A percentile compares a stretch with the other conserved stretches of the same genome.
Conservation (phyloP, 371 early-diverging fungal genomes). For the Rhizopus sp. region DNA sequence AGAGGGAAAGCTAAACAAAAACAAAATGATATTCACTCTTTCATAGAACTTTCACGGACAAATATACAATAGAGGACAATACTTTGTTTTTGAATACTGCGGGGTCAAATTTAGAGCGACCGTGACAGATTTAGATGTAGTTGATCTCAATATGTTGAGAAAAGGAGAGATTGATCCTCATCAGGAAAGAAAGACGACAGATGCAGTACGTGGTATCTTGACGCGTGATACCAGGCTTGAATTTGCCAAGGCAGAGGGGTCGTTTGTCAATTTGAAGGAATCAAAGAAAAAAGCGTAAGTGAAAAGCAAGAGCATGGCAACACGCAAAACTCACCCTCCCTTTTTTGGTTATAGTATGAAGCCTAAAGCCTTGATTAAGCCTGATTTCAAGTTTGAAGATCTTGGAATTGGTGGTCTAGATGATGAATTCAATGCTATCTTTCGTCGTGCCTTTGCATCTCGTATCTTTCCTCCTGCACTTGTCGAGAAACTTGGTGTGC, state of each 20-base stretch:
- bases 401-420: constrained; percentile 99
- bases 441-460: constrained; percentile 99
- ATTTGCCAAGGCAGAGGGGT: constrained; percentile 71
- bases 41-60: constrained; percentile 68
- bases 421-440: constrained; percentile 96
- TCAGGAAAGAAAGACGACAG: constrained; percentile 13
- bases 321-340: neutral
- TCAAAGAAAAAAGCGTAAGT: constrained; percentile 58
- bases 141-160: constrained; percentile 64
- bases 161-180: constrained; percentile 46
- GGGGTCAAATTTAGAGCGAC: constrained; percentile 70
- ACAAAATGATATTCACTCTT: neutral
- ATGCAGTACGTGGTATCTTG: constrained; percentile 68
- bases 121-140: constrained; percentile 59
- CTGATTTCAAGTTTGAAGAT: constrained; percentile 98
- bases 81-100: constrained; percentile 80
- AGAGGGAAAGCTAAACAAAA: constrained; percentile 2
- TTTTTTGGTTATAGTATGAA: constrained; percentile 34
- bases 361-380: constrained; percentile 79
- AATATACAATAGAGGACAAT: constrained; percentile 74
- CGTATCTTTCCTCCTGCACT: constrained; percentile 97
- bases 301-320: neutral
- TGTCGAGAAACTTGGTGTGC: constrained; percentile 96
- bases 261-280: constrained; percentile 77
- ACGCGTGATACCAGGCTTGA: constrained; percentile 70